Conservation (phyloP, 495 filamentous ascomycete species). For the Eremomyces bilateralis region DNA sequence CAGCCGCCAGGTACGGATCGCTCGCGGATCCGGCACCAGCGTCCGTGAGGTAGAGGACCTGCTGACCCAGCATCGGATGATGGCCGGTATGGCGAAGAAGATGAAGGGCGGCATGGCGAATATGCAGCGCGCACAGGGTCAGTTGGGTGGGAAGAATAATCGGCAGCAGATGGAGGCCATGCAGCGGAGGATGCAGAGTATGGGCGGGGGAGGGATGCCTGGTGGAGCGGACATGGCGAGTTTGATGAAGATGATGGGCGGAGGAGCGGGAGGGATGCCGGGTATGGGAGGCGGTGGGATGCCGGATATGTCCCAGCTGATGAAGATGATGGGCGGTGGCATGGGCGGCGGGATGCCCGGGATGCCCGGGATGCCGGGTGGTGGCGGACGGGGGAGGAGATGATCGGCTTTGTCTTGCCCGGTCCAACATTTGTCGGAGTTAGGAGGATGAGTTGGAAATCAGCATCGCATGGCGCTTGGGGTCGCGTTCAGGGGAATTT, state of each 20-base stretch:
- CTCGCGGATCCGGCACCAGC: conserved; percentile 67
- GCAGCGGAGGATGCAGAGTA: conserved; percentile 83
- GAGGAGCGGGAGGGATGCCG: conserved; percentile 24
- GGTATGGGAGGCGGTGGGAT: conserved; percentile 29
- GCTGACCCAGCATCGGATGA: conserved; percentile 94
- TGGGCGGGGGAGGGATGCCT: conserved; percentile 47
- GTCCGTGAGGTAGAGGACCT: conserved; percentile 94
- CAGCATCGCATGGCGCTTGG: too few species aligned
- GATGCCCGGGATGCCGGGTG: too few species aligned
- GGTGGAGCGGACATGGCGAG: conserved; percentile 46
- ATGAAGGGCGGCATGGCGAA: conserved; percentile 93
- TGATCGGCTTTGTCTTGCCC: too few species aligned
- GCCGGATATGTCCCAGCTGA: conserved; percentile 42
- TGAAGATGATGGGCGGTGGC: conserved; percentile 10
- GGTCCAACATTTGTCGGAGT: too few species aligned
- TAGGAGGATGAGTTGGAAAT: too few species aligned
- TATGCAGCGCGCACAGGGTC: conserved; percentile 81
- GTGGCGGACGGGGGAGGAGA: too few species aligned
- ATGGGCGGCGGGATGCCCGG: conserved; percentile 8
- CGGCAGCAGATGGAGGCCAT: conserved; percentile 90
- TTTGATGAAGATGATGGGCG: conserved; percentile 72
- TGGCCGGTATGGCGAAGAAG: conserved; percentile 98
- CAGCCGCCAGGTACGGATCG: conserved; percentile 82
- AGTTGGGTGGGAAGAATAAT: conserved; percentile 71
- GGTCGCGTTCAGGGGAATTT: too few species aligned